Conservation (phyloP, 148 eudicot species). For the Agrostemma githago region DNA sequence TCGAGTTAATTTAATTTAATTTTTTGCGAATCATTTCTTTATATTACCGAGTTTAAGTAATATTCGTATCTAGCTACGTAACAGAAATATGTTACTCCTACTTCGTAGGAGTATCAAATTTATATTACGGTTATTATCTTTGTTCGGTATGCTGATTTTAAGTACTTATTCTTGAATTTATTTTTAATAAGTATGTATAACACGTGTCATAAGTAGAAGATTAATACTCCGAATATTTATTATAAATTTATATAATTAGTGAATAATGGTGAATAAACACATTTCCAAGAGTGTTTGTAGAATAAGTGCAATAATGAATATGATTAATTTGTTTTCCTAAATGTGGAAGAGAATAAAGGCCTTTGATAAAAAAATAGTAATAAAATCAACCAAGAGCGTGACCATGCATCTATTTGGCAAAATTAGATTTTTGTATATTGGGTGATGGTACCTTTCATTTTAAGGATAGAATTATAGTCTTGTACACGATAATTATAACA, state of each 20-base stretch:
- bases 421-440: background rate
- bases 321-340: background rate
- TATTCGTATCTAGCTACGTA: too few species aligned
- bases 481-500: background rate
- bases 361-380: background rate
- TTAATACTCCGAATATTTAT: too few species aligned
- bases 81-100: too few species aligned
- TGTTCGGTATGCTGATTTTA: too few species aligned
- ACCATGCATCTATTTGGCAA: background rate
- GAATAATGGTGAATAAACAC: background rate
- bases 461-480: background rate
- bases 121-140: too few species aligned
- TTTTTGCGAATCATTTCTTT: too few species aligned
- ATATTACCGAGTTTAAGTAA: too few species aligned
- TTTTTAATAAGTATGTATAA: too few species aligned
- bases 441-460: background rate
- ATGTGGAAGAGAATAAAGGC: slow-evolving; percentile 4
- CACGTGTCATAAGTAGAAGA: too few species aligned
- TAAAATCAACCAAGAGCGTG: background rate
- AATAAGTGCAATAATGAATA: background rate
- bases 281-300: background rate
- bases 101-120: too few species aligned
- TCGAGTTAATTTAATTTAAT: background rate
- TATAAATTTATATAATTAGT: too few species aligned
- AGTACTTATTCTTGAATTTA: too few species aligned